Conservation (phyloP, 2,329 filamentous ascomycete species). For the Aspergillus udagawae region DNA sequence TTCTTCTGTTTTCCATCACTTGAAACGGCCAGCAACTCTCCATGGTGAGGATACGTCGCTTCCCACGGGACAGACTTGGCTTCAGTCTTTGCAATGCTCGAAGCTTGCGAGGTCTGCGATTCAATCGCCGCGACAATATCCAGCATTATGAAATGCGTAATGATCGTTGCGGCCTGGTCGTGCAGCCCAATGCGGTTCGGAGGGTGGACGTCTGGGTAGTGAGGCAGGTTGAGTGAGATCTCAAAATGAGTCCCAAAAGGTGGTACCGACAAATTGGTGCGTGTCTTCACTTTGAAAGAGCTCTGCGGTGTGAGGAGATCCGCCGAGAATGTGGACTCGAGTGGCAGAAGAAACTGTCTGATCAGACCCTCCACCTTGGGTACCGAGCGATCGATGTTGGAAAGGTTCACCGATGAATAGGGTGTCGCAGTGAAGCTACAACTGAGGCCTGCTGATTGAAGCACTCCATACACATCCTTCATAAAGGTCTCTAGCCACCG, state of each 20-base stretch:
- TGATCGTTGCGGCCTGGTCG: slow-evolving; percentile 31
- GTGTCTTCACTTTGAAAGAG: slow-evolving; percentile 37
- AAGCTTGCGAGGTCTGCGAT: slow-evolving; percentile 6
- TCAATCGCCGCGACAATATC: slow-evolving; percentile 35
- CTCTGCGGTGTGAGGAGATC: slow-evolving; percentile 31
- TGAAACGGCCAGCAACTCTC: slow-evolving; percentile 27
- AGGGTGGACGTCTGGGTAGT: slow-evolving; percentile 28
- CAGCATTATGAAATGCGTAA: slow-evolving; percentile 35
- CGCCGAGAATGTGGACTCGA: slow-evolving; percentile 42
- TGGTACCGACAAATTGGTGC: slow-evolving; percentile 30
- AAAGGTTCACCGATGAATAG: slow-evolving; percentile 23
- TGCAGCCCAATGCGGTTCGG: slow-evolving; percentile 30
- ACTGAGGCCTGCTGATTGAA: slow-evolving; percentile 30
- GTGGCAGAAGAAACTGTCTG: slow-evolving; percentile 37
- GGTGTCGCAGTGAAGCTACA: slow-evolving; percentile 23
- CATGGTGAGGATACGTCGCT: slow-evolving; percentile 31
- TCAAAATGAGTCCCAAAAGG: slow-evolving; percentile 39
- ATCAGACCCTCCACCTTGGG: slow-evolving; percentile 39
- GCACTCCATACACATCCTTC: slow-evolving; percentile 25
- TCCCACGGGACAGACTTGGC: slow-evolving; percentile 21
- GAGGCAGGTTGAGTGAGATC: slow-evolving; percentile 30
- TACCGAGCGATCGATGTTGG: slow-evolving; percentile 3
- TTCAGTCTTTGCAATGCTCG: background rate
- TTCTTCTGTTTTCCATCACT: slow-evolving; percentile 24
- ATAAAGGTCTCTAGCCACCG: slow-evolving; percentile 33